Percentiles rank a stretch among this genome's conserved stretches.
Conservation (phyloP, 106 monocot genomes). For the Platanthera guangdongensis region DNA sequence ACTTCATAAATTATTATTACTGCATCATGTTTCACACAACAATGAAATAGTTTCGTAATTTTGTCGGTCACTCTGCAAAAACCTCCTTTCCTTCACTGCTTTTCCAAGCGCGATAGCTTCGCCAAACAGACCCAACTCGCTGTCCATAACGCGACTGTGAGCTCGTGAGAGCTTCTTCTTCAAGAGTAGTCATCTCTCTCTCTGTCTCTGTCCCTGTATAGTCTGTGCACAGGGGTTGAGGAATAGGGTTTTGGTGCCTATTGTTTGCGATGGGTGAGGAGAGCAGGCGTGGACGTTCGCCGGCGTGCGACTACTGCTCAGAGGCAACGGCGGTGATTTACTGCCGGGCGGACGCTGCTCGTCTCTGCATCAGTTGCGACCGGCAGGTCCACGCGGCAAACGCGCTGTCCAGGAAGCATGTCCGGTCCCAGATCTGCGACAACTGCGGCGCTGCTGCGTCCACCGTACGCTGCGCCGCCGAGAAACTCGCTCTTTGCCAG, state of each 20-base stretch:
- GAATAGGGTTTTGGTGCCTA: neutral
- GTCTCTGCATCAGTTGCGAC: constrained; percentile 74
- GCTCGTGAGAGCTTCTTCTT: no score
- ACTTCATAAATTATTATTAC: no score
- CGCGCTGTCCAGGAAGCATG: constrained; percentile 61
- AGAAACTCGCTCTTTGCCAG: constrained; percentile 45
- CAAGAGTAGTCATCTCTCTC: no score
- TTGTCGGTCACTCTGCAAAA: no score
- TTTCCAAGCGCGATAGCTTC: no score
- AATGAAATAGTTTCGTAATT: no score
- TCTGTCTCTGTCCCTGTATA: neutral
- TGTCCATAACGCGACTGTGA: no score
- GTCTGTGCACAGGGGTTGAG: neutral
- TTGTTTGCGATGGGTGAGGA: constrained; percentile 2
- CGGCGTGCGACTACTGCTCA: constrained; percentile 58
- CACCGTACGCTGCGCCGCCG: constrained; percentile 19
- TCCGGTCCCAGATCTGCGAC: constrained; percentile 59
- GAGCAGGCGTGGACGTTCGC: neutral
- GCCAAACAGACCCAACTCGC: no score
- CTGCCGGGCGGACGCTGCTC: constrained; percentile 69
- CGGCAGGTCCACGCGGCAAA: constrained; percentile 65
- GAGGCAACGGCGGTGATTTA: constrained; percentile 41
- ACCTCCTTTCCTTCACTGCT: no score
- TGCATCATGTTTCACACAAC: no score
- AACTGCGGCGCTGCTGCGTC: constrained; percentile 44